Percentiles rank a stretch among this genome's conserved stretches.
phyloP scores from a whole-genome alignment of 805 yeast genomes.

The Candida insectalens region DNA sequence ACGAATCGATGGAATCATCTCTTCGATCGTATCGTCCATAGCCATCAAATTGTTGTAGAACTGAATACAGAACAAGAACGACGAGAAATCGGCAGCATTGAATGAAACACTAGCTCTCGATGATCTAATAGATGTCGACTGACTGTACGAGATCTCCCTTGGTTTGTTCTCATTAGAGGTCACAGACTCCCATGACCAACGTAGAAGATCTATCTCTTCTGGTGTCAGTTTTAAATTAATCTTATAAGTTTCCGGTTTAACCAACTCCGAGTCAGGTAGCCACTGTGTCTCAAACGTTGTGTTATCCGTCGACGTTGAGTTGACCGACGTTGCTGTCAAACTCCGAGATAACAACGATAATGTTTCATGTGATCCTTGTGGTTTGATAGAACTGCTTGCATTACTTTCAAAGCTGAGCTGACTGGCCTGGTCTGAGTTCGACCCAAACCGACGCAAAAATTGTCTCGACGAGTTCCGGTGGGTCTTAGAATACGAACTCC shows the following conservation, averaged over 20 bases:
- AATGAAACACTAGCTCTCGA: constrained; percentile 4
- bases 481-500: background rate
- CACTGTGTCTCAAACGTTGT: constrained; percentile 23
- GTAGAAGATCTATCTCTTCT: constrained; percentile 33
- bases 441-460: constrained; percentile 1
- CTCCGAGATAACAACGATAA: constrained; percentile 14
- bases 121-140: background rate
- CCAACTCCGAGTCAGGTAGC: constrained; percentile 24
- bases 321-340: constrained; percentile 17
- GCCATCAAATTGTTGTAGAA: constrained; percentile 60
- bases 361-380: constrained; percentile 8
- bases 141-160: background rate
- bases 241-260: constrained; percentile 14
- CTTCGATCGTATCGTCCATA: constrained; percentile 52
- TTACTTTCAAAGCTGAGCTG: constrained; percentile 2
- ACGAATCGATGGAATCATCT: constrained; percentile 59
- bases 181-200: constrained; percentile 38
- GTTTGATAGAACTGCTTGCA: background rate
- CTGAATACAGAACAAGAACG: constrained; percentile 65
- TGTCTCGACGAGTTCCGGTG: background rate
- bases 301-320: constrained; percentile 17
- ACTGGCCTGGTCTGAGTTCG: constrained; percentile 4
- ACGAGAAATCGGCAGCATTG: constrained; percentile 29
- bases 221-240: constrained; percentile 18
- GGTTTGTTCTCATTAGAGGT: constrained; percentile 10